phyloP scores from a whole-genome alignment of 2,329 filamentous ascomycete genomes.

The Botrytis porri region DNA sequence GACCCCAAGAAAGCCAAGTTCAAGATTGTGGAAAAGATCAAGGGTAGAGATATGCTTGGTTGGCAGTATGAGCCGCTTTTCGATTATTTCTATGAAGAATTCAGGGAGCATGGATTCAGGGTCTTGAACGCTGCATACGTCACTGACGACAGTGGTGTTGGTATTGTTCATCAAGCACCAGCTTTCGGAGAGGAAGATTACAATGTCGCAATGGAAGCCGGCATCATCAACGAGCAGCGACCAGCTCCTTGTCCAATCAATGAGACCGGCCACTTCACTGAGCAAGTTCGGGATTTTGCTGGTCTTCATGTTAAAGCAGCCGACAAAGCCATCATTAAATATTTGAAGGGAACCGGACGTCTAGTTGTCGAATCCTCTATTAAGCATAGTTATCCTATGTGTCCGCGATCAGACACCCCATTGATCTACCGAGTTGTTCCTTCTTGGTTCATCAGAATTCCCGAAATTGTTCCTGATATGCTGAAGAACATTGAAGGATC shows the following conservation, averaged over 20 bases:
- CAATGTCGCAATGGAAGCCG: conserved; percentile 71
- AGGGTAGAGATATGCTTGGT: conserved; percentile 73
- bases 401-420: conserved; percentile 90
- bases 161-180: conserved; percentile 90
- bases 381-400: conserved; percentile 90
- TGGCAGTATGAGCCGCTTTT: conserved; percentile 90
- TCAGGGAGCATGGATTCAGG: conserved; percentile 79
- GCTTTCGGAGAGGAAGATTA: conserved; percentile 98
- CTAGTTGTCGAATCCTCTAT: conserved; percentile 83
- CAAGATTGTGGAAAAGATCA: conserved; percentile 74
- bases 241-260: conserved; percentile 90
- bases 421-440: conserved; percentile 90
- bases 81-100: conserved; percentile 84
- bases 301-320: conserved; percentile 89
- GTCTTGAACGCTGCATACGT: conserved; percentile 84
- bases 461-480: conserved; percentile 80
- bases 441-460: conserved; percentile 91
- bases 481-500: conserved; percentile 85
- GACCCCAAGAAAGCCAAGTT: conserved; percentile 94
- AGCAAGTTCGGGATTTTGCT: conserved; percentile 73
- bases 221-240: conserved; percentile 72
- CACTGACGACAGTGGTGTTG: conserved; percentile 84
- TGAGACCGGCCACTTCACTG: conserved; percentile 75
- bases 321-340: conserved; percentile 89
- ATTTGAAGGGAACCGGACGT: conserved; percentile 73